These are phyloP conservation scores for Lablab purpureus DNA, from an alignment of 306 rosid species.

Conservation along the genomic window DNA sequence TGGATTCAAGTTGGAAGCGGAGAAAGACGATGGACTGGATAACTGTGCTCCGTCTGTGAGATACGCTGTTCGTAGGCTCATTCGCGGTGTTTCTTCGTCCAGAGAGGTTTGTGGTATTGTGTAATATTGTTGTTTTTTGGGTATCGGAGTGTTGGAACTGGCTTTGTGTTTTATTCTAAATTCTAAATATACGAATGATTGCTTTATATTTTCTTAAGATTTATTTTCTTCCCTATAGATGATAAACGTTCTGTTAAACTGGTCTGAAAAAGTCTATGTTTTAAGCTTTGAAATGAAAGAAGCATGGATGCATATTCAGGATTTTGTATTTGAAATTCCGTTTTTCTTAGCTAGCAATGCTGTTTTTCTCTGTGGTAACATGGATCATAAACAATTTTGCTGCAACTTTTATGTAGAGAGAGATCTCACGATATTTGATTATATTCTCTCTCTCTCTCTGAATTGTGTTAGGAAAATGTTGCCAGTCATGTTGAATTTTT, in stretches of 20 bases:
- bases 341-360: background rate
- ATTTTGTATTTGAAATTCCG: background rate
- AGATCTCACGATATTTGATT: background rate
- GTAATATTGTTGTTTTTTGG: background rate
- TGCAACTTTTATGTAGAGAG: background rate
- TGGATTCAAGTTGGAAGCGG: constrained; percentile 84
- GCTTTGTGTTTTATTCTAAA: background rate
- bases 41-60: constrained; percentile 93
- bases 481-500: constrained; percentile 6
- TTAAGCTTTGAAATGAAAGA: background rate
- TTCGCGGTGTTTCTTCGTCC: constrained; percentile 94
- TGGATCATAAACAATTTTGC: background rate
- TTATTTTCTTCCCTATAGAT: background rate
- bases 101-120: constrained; percentile 69
- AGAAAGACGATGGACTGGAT: constrained; percentile 90
- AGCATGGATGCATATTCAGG: background rate
- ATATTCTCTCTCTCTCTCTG: background rate
- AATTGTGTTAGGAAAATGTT: constrained; percentile 12
- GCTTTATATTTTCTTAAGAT: background rate
- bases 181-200: background rate
- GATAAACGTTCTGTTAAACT: background rate
- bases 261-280: background rate
- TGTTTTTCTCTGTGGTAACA: too few species aligned
- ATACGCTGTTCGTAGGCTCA: constrained; percentile 88
- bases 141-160: background rate